Conservation (phyloP, 495 filamentous ascomycete genomes). For the Xylaria scruposa region DNA sequence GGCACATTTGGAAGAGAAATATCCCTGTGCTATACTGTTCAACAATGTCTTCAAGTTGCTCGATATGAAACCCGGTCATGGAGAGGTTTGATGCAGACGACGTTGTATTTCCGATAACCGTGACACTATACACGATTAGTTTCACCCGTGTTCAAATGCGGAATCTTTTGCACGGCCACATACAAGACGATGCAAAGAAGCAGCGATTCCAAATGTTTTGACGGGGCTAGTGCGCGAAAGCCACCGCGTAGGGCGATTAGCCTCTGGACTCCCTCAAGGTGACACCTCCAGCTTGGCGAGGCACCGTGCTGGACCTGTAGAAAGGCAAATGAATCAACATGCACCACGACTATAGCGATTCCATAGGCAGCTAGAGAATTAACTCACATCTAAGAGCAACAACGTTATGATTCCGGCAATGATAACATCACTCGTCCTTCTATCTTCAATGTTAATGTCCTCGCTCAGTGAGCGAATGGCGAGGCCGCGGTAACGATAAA, state of each 20-base stretch:
- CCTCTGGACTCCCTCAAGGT: slow-evolving; percentile 1
- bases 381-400: slow-evolving; percentile 3
- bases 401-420: slow-evolving; percentile 24
- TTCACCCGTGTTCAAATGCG: neutral
- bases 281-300: neutral
- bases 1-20: slow-evolving; percentile 35
- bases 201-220: neutral
- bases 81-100: neutral
- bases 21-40: slow-evolving; percentile 3
- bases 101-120: slow-evolving; percentile 3
- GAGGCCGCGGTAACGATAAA: slow-evolving; percentile 43
- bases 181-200: slow-evolving; percentile 3
- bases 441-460: slow-evolving; percentile 32
- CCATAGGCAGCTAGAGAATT: neutral
- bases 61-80: neutral
- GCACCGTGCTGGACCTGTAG: neutral
- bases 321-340: slow-evolving; percentile 4
- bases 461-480: slow-evolving; percentile 44
- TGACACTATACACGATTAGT: neutral
- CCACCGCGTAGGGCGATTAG: neutral
- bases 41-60: slow-evolving; percentile 4
- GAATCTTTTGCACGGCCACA: neutral
- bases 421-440: slow-evolving; percentile 32
- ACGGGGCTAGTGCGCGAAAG: neutral
- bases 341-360: neutral